Evolutionary conservation across 306 rosid species (phyloP).

Genomic region (Cucurbita pepo): DNA sequence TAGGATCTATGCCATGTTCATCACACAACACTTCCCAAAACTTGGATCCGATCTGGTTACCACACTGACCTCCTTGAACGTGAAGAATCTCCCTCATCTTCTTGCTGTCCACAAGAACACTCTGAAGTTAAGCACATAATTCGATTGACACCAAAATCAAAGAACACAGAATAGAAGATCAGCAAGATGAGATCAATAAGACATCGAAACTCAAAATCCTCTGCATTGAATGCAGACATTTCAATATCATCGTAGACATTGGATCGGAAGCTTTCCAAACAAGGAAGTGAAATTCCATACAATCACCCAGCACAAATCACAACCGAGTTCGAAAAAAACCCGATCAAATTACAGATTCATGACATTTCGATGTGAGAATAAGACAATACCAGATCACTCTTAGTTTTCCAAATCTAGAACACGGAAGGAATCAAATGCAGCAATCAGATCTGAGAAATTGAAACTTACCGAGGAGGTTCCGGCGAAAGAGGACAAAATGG

Average conservation of each 20-base stretch:
- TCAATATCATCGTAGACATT: not conserved
- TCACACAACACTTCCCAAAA: conserved; percentile 1
- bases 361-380: not conserved
- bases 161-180: not conserved
- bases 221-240: not conserved
- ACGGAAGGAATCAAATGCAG: not conserved
- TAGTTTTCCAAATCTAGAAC: not conserved
- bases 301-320: too few relatives aligned
- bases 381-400: too few relatives aligned
- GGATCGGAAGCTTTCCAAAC: not conserved
- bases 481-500: not conserved
- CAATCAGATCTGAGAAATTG: not conserved
- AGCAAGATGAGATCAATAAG: not conserved
- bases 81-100: not conserved
- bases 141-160: not conserved
- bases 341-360: not conserved
- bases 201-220: not conserved
- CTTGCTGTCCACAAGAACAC: not conserved
- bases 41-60: conserved; percentile 3
- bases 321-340: too few relatives aligned
- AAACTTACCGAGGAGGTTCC: not conserved
- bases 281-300: not conserved
- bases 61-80: not conserved
- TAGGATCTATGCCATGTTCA: not conserved
- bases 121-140: not conserved